Percentiles rank a stretch among this genome's conserved stretches.
Evolutionary conservation across 305 asterid species (phyloP).

Genomic region (Solanum aculeatissimum): DNA sequence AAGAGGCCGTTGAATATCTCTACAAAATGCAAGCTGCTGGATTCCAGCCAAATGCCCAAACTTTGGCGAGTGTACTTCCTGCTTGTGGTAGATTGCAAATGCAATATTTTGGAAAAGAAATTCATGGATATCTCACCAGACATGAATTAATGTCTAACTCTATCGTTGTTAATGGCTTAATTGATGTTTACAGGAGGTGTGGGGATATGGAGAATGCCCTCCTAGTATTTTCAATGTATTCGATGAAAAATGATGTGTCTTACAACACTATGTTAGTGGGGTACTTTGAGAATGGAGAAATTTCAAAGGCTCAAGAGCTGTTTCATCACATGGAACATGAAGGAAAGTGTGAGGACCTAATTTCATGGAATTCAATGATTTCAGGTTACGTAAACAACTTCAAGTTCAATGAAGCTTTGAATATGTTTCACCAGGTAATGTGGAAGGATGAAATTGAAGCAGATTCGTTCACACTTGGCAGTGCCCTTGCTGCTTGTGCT

Average conservation of each 20-base stretch:
- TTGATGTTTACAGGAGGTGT: conserved; percentile 64
- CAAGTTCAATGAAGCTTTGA: conserved; percentile 44
- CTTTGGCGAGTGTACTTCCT: conserved; percentile 51
- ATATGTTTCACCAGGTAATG: conserved; percentile 25
- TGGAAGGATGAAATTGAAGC: conserved; percentile 29
- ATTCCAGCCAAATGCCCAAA: conserved; percentile 43
- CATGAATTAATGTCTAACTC: conserved; percentile 47
- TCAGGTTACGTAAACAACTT: conserved; percentile 56
- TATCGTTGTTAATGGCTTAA: conserved; percentile 60
- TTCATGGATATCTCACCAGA: conserved; percentile 57
- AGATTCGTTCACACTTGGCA: conserved; percentile 59
- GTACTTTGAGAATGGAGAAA: conserved; percentile 44
- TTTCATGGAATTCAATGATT: conserved; percentile 79
- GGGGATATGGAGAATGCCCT: conserved; percentile 44
- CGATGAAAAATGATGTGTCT: conserved; percentile 52
- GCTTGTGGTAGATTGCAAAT: conserved; percentile 55
- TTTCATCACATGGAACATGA: conserved; percentile 47
- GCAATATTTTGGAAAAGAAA: conserved; percentile 42
- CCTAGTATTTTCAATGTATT: conserved; percentile 37
- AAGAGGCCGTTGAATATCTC: conserved; percentile 48
- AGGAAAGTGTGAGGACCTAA: conserved; percentile 33
- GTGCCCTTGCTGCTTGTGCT: conserved; percentile 46
- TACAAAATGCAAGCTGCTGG: conserved; percentile 41
- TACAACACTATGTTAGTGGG: conserved; percentile 71
- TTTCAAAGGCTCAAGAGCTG: conserved; percentile 45